A percentile compares a stretch with the other conserved stretches of the same genome.
These are phyloP conservation scores for Magnusiomyces suaveolens DNA, from an alignment of 1,139 yeast species.

Conservation along the genomic window DNA sequence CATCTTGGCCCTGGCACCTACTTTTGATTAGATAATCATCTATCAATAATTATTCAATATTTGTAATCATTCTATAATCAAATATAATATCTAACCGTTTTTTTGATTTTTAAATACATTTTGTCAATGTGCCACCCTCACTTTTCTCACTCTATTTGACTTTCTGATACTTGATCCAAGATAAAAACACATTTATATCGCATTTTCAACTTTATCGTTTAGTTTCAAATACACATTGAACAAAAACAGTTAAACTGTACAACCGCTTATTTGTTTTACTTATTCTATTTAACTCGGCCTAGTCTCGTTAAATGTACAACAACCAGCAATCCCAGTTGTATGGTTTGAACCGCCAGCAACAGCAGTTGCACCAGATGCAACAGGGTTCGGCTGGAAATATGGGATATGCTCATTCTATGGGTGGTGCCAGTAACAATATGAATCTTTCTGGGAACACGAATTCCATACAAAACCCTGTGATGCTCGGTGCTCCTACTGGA, in stretches of 20 bases:
- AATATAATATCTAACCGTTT: neutral
- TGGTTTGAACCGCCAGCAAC: conserved; percentile 5
- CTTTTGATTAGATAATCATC: conserved; percentile 6
- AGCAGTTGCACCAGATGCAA: neutral
- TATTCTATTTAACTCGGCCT: no score
- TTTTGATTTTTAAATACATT: neutral
- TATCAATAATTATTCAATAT: neutral
- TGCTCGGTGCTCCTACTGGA: neutral
- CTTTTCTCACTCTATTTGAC: neutral
- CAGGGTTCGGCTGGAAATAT: neutral
- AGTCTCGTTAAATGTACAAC: neutral
- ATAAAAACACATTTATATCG: neutral
- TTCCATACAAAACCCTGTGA: conserved; percentile 1
- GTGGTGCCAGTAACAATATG: neutral
- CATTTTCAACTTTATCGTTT: no score
- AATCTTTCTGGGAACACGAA: neutral
- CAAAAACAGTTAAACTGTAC: no score
- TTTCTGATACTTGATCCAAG: neutral
- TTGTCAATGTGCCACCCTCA: neutral
- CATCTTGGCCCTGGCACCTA: conserved; percentile 30
- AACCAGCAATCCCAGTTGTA: conserved; percentile 7
- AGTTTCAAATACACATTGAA: no score
- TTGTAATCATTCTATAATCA: neutral
- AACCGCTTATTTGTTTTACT: neutral
- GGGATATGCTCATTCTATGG: conserved; percentile 2